phyloP scores from a whole-genome alignment of 768 basidiomycete genomes.

The Lentinus brumalis region DNA sequence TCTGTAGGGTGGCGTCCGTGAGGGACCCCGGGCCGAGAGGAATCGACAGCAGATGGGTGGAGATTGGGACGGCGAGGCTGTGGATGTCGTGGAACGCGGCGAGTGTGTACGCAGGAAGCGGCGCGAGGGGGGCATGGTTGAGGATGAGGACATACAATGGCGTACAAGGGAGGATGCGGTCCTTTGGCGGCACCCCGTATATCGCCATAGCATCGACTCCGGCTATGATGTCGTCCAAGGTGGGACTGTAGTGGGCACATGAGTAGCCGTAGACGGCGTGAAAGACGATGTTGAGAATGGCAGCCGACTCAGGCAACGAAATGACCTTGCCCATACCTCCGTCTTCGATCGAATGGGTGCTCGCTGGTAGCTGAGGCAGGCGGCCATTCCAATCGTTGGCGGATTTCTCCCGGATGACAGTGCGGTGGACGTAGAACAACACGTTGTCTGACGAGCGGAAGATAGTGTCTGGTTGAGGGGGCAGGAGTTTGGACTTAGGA shows the following conservation, averaged over 20 bases:
- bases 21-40: slow-evolving; percentile 29
- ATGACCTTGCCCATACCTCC: slow-evolving; percentile 8
- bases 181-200: slow-evolving; percentile 25
- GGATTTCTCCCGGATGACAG: slow-evolving; percentile 21
- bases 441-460: slow-evolving; percentile 27
- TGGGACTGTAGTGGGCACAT: slow-evolving; percentile 25
- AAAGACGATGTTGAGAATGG: slow-evolving; percentile 32
- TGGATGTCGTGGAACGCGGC: slow-evolving; percentile 36
- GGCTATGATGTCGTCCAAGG: slow-evolving; percentile 21
- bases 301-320: slow-evolving; percentile 27
- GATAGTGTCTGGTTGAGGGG: slow-evolving; percentile 21
- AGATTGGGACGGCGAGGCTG: slow-evolving; percentile 38
- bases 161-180: slow-evolving; percentile 31
- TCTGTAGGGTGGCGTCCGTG: slow-evolving; percentile 36
- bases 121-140: slow-evolving; percentile 31
- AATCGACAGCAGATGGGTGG: slow-evolving; percentile 37
- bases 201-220: slow-evolving; percentile 21
- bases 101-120: slow-evolving; percentile 41
- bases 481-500: background rate
- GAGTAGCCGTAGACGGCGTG: slow-evolving; percentile 32
- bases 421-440: slow-evolving; percentile 30
- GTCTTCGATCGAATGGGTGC: background rate
- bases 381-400: slow-evolving; percentile 23
- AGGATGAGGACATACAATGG: slow-evolving; percentile 35
- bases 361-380: slow-evolving; percentile 3